Evolutionary conservation across 2,329 filamentous ascomycete species (phyloP).

Genomic region (Sporothrix schenckii): DNA sequence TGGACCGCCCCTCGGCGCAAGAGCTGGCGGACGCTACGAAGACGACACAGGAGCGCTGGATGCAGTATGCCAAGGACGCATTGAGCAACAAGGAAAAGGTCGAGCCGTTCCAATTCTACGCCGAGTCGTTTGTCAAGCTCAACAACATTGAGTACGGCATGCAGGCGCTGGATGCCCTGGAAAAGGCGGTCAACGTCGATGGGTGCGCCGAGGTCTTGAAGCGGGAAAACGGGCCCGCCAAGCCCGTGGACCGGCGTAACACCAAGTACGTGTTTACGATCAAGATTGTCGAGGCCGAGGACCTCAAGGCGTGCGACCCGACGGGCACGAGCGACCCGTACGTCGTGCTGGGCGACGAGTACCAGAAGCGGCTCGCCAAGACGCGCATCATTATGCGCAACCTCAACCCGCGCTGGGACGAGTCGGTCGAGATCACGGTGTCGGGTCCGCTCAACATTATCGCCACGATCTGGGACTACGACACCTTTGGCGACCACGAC

Average conservation of each 20-base stretch:
- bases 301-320: slow-evolving; percentile 96
- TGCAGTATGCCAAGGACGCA: slow-evolving; percentile 90
- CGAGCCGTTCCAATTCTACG: slow-evolving; percentile 93
- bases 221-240: slow-evolving; percentile 70
- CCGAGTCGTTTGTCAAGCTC: slow-evolving; percentile 89
- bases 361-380: slow-evolving; percentile 94
- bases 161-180: slow-evolving; percentile 85
- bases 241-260: slow-evolving; percentile 64
- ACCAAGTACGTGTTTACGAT: slow-evolving; percentile 97
- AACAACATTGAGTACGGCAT: slow-evolving; percentile 98
- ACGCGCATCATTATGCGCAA: slow-evolving; percentile 89
- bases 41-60: slow-evolving; percentile 87
- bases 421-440: slow-evolving; percentile 94
- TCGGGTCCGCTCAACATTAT: slow-evolving; percentile 90
- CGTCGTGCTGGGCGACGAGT: slow-evolving; percentile 94
- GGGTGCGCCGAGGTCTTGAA: slow-evolving; percentile 81
- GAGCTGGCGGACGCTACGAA: slow-evolving; percentile 78
- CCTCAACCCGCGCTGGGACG: slow-evolving; percentile 94
- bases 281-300: slow-evolving; percentile 97
- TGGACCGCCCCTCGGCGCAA: slow-evolving; percentile 88
- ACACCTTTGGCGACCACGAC: slow-evolving; percentile 95
- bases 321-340: slow-evolving; percentile 95
- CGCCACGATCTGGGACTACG: slow-evolving; percentile 97
- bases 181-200: slow-evolving; percentile 88
- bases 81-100: slow-evolving; percentile 91